These are phyloP conservation scores for Plasmopara halstedii DNA, from an alignment of 352 stramenopile species.

Conservation along the genomic window DNA sequence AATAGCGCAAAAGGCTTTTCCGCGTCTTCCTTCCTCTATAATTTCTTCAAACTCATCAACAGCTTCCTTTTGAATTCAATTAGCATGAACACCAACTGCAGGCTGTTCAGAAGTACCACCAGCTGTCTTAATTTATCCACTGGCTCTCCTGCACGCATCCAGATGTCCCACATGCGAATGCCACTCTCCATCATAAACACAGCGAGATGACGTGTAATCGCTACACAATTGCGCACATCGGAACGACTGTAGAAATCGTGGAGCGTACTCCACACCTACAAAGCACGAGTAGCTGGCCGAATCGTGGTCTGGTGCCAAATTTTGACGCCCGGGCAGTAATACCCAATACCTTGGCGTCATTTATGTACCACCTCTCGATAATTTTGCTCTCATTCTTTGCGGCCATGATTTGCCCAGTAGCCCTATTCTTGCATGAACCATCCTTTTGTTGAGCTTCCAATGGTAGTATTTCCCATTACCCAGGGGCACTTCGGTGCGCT, in stretches of 20 bases:
- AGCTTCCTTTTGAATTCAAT: no score
- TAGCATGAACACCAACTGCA: neutral
- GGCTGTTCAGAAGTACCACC: neutral
- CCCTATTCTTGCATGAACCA: neutral
- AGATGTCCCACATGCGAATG: neutral
- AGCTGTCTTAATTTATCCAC: neutral
- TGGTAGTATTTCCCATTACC: neutral
- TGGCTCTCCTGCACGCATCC: neutral
- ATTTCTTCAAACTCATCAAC: no score
- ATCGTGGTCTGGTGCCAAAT: neutral
- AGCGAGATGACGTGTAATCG: neutral
- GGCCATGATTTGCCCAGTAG: neutral
- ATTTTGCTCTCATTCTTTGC: neutral
- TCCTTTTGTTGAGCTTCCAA: neutral
- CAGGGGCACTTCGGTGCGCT: neutral
- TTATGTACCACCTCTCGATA: neutral
- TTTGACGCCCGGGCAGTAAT: neutral
- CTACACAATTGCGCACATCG: neutral
- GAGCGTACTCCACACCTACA: neutral
- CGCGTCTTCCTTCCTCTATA: no score
- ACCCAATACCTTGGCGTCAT: neutral
- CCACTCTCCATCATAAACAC: neutral
- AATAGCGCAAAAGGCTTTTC: no score
- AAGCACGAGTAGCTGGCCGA: neutral
- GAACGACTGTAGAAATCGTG: neutral